Conservation (phyloP, 106 monocot species). For the Dendrobium chrysotoxum region DNA sequence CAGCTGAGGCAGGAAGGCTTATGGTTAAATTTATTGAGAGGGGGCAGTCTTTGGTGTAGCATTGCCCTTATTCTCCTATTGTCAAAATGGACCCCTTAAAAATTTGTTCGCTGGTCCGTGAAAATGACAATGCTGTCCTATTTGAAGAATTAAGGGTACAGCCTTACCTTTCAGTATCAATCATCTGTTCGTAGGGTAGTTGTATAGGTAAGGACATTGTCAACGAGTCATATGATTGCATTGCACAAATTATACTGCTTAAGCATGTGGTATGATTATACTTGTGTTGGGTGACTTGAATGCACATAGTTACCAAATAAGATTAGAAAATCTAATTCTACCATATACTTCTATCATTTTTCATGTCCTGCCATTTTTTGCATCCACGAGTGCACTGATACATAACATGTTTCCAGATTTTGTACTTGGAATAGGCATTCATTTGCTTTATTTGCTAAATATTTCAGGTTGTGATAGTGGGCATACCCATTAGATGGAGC, state of each 20-base stretch:
- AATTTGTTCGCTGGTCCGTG: not conserved
- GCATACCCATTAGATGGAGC: too few species aligned
- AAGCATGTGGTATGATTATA: not conserved
- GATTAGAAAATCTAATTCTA: not conserved
- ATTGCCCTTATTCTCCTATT: not conserved
- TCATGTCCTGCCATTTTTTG: too few species aligned
- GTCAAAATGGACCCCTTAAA: not conserved
- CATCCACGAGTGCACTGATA: too few species aligned
- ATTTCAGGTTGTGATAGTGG: too few species aligned
- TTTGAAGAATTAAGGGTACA: not conserved
- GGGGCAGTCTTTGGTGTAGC: conserved; percentile 34
- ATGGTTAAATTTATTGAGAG: conserved; percentile 72
- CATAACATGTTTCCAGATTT: too few species aligned
- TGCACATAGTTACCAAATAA: not conserved
- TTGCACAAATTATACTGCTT: not conserved
- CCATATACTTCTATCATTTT: not conserved
- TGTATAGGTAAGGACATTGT: not conserved
- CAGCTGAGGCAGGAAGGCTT: conserved; percentile 45
- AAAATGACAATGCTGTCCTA: not conserved
- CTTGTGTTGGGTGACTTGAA: not conserved
- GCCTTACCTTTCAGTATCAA: not conserved
- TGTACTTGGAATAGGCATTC: too few species aligned
- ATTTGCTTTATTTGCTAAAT: too few species aligned
- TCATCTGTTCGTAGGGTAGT: not conserved
- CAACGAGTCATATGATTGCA: not conserved